Evolutionary conservation across 257 asterid genomes (phyloP).

Genomic region (Nicotiana obtusifolia): DNA sequence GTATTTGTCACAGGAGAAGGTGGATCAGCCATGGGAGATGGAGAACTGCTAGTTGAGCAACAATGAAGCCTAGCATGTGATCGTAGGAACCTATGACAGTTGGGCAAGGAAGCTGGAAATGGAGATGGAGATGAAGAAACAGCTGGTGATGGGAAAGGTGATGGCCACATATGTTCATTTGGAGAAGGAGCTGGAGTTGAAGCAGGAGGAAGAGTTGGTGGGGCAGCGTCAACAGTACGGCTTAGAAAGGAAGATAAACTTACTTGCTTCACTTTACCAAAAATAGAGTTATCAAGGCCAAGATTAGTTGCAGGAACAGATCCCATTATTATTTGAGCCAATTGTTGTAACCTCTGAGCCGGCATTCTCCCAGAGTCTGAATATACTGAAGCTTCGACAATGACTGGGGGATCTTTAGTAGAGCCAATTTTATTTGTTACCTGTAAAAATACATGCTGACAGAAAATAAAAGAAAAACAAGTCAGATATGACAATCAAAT

Average conservation of each 20-base stretch:
- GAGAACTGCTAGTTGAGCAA: constrained; percentile 22
- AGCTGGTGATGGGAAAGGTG: constrained; percentile 32
- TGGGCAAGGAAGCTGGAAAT: constrained; percentile 20
- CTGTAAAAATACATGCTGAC: constrained; percentile 54
- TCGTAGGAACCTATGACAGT: constrained; percentile 28
- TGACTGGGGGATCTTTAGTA: constrained; percentile 68
- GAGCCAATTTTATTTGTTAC: constrained; percentile 67
- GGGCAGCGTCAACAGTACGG: constrained; percentile 34
- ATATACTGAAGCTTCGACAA: constrained; percentile 65
- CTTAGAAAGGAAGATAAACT: constrained; percentile 56
- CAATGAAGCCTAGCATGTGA: constrained; percentile 21
- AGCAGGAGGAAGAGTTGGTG: constrained; percentile 44
- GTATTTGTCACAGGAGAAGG: constrained; percentile 26
- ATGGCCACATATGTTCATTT: constrained; percentile 23
- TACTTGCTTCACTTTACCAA: constrained; percentile 78
- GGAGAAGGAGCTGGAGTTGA: constrained; percentile 31
- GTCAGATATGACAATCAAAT: background rate
- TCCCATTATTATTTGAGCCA: constrained; percentile 51
- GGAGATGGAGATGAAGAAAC: constrained; percentile 4
- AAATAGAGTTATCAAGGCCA: constrained; percentile 67
- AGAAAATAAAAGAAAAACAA: constrained; percentile 8
- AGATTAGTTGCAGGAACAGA: constrained; percentile 55
- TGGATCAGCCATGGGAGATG: constrained; percentile 24
- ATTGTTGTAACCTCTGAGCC: constrained; percentile 61
- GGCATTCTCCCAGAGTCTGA: constrained; percentile 33